These are phyloP conservation scores for Pilaira anomala DNA, from an alignment of 192 early-diverging fungal genomes.

Conservation along the genomic window DNA sequence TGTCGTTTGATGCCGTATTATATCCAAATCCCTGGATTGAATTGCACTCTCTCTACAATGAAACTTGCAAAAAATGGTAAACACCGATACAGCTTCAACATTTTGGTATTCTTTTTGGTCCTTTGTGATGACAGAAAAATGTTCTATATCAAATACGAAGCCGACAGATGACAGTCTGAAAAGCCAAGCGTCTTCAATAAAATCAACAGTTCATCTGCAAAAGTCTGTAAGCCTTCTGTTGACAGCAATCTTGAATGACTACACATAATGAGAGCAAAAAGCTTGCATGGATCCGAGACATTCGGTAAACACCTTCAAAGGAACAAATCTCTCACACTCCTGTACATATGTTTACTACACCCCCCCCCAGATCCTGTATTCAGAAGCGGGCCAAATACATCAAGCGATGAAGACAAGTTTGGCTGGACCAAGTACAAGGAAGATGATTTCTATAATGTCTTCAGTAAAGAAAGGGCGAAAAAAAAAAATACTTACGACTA, in stretches of 20 bases:
- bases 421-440: conserved; percentile 1
- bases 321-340: conserved; percentile 10
- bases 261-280: not conserved
- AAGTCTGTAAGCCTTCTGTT: too few species aligned
- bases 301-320: not conserved
- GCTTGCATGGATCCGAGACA: too few species aligned
- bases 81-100: conserved; percentile 15
- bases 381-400: not conserved
- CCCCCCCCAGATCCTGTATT: conserved; percentile 5
- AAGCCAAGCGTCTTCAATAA: too few species aligned
- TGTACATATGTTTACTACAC: conserved; percentile 14
- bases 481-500: conserved; percentile 4
- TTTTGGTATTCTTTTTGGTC: too few species aligned
- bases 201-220: too few species aligned
- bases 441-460: conserved; percentile 9
- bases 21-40: conserved; percentile 16
- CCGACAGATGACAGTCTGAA: too few species aligned
- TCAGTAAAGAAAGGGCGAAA: conserved; percentile 4
- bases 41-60: conserved; percentile 18
- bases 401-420: conserved; percentile 9
- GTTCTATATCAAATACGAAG: too few species aligned
- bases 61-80: conserved; percentile 16
- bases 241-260: too few species aligned
- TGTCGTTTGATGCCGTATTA: conserved; percentile 15
- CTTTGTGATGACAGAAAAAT: too few species aligned